Base-by-base conservation (phyloP, 1,284 basidiomycete species). In the Puccinia horiana region DNA sequence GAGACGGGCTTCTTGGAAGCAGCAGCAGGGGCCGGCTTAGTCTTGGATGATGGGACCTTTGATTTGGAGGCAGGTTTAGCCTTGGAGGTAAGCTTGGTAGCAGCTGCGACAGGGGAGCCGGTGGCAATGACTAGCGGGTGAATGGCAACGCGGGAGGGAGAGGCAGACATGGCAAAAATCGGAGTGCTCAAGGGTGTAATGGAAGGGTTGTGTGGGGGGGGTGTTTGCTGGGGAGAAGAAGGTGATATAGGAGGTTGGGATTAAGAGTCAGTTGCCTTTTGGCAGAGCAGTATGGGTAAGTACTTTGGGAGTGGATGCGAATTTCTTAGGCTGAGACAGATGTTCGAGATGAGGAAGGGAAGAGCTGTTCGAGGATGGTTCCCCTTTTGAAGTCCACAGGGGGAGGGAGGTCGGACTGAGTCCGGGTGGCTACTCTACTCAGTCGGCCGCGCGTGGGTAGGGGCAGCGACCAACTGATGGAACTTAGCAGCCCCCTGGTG, bases 11-110 rank as follows among this genome's bases (percentile, higher is more conserved):
- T 81, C 70, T 81, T 81, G 20, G 56, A 14, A 35, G 70, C 78
- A 1, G 54, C 78, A 1, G 54, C 9, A 37, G 70, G 1, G 37
- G 70, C 40, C 20, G 52, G 12, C 69, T 73, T 74, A 9, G 56
- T 35, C 58, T 74, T 81, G 14, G 65, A 52, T 14, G 79, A 65
- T 26, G 42, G 35, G 20, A 70, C 47, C 70, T 81, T 81, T 37
- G 70, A 29, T 37, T 81, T 81, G 56, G 79, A 81, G n/a, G 70
- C 40, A 61, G 79, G 79, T 65, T 81, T 81, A 26, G 65, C 35
- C 42, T 81, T 74, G 42, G 70, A 74, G 20, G 56, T 29, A 56
- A 56, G 70, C 49, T 81, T 80, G 32, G 52, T 42, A 35, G 67
- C 49, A 23, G 78, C n/a, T 18, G 42, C 32, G 12, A 37, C 54